phyloP scores from a whole-genome alignment of 208 protist species.

The Wallacemonas sp. region DNA sequence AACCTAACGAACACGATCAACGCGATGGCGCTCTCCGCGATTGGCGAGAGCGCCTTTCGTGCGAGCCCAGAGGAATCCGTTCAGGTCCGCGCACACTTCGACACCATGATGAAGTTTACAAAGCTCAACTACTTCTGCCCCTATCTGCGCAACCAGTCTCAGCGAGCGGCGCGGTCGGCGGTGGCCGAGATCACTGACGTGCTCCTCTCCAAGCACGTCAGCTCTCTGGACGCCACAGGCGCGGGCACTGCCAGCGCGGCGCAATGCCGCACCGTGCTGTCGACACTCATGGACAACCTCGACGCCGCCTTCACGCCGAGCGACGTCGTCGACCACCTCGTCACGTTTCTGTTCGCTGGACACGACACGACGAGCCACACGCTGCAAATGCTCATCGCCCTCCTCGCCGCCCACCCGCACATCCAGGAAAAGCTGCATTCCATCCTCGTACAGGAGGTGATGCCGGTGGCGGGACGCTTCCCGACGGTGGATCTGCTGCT shows the following conservation, averaged over 20 bases:
- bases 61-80: conserved; percentile 39
- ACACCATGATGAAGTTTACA: conserved; percentile 40
- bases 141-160: conserved; percentile 37
- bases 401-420: conserved; percentile 32
- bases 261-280: conserved; percentile 35
- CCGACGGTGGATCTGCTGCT: conserved; percentile 48
- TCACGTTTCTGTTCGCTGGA: conserved; percentile 60
- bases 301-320: conserved; percentile 35
- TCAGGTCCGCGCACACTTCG: conserved; percentile 38
- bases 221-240: neutral
- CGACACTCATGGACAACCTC: conserved; percentile 45
- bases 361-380: conserved; percentile 61
- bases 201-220: conserved; percentile 38
- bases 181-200: conserved; percentile 33
- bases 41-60: conserved; percentile 54
- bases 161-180: conserved; percentile 29
- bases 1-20: conserved; percentile 46
- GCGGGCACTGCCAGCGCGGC: conserved; percentile 5
- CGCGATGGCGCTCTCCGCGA: conserved; percentile 49
- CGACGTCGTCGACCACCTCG: conserved; percentile 55
- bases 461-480: conserved; percentile 38
- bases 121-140: conserved; percentile 60
- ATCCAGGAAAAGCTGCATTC: conserved; percentile 47
- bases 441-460: conserved; percentile 35
- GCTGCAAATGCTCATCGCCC: conserved; percentile 48